Conservation (phyloP, 495 filamentous ascomycete genomes). For the Tuber borchii region DNA sequence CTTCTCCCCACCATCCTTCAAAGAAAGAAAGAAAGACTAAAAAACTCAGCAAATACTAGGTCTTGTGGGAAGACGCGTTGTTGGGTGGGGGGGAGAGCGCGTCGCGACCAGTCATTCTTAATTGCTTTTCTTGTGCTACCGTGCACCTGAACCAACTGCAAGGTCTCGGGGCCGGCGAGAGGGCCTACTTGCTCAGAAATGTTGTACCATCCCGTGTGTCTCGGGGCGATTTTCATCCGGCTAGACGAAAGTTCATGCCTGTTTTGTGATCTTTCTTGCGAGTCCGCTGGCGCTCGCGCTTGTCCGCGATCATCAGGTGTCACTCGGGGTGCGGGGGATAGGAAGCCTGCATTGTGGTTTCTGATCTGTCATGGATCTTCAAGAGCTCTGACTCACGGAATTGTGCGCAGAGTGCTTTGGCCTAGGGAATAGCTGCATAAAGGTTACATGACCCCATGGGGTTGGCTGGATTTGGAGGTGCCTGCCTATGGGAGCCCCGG, state of each 20-base stretch:
- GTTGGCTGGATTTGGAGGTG: neutral
- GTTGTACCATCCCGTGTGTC: neutral
- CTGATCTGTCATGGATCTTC: neutral
- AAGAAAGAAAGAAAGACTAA: neutral
- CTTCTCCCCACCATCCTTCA: neutral
- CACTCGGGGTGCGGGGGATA: neutral
- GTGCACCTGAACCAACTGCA: too few relatives aligned
- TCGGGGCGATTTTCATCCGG: neutral
- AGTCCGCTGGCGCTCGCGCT: neutral
- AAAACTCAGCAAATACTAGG: neutral
- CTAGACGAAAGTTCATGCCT: neutral
- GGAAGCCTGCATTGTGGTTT: neutral
- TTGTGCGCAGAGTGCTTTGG: neutral
- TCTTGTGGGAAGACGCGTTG: neutral
- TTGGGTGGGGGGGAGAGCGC: neutral
- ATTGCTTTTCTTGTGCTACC: conserved; percentile 4
- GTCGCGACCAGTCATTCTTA: neutral
- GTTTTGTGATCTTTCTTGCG: neutral
- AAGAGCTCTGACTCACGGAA: neutral
- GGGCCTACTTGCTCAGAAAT: neutral
- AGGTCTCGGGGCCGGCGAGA: too few relatives aligned
- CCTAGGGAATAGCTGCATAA: neutral
- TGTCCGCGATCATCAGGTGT: neutral
- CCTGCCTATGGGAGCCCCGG: neutral
- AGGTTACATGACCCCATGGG: neutral